Evolutionary conservation across 306 rosid genomes (phyloP), one percentile per base, ranked within the genome.

Genomic region (Prunus kanzakura): DNA sequence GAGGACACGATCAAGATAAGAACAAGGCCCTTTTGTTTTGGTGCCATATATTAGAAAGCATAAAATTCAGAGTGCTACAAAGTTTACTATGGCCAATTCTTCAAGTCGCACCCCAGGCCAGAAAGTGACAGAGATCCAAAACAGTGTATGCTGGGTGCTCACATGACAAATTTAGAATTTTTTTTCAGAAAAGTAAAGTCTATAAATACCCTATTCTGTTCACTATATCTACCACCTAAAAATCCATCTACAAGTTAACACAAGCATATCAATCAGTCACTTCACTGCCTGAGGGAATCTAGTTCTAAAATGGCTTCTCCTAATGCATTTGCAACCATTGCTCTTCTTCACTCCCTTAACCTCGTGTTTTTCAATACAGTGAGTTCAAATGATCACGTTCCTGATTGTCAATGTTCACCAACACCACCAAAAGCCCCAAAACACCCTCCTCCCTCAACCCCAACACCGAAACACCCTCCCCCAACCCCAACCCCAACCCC

Each of bases 311-410:
- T 15, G 77, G 82, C 79, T 82, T 79, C 85, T 51, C 81, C 78
- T 1, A 84, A 43, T 32, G 55, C 83, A 52, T 22, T 64, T 47
- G 63, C 76, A 69, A 73, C 67, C 18, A 30, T 54, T 41, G 78
- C 80, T 30, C 52, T 84, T 38, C 72, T 83, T 0, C 72, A 77
- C 52, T 47, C 70, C 63, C 76, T 78, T 49, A 75, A 70, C 79
- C 77, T 70, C 6, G 64, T 78, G 23, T 56, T 84, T 54, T 78
- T 64, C 80, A 80, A 75, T 1, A 69, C 69, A 67, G 78, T 70
- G 11, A 72, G 75, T 58, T 68, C 80, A 69, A 57, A 38, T 45
- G 43, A 38, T 58, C 15, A 49, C 38, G 56, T 50, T 61, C 68
- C 66, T 45, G 1, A 51, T n/a, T 77, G 79, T 38, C 9, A 38